Evolutionary conservation across 495 filamentous ascomycete genomes (phyloP), one percentile per base, ranked within the genome.

Genomic region (Aspergillus coremiiformis): DNA sequence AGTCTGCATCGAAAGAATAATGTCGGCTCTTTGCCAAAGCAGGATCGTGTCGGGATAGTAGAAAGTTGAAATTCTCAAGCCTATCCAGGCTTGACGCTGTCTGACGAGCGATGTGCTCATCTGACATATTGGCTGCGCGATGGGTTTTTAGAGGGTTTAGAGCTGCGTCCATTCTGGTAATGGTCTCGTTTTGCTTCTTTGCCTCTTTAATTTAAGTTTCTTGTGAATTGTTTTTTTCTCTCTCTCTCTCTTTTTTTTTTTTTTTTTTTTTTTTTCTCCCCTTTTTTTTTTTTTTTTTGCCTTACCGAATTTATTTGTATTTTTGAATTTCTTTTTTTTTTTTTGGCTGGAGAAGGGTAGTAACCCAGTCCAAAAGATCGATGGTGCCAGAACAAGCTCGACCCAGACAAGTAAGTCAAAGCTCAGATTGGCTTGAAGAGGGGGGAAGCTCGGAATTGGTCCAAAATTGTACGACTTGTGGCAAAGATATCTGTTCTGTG

Each of bases 21-120:
- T 73, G 72, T 30, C 72, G 67, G 47, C 52, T 54, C 58, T 68
- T 71, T 39, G 61, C 60, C 39, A 58, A 8, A 7, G 60, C 52
- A 23, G 67, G 67, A 57, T 74, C 67, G 59, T 67, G 63, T 55
- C 66, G 69, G 53, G 66, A 67, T 49, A 68, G 59, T 41, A 72
- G 57, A 26, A 71, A 72, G 58, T 72, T 73, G 67, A 71, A 71
- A 54, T 72, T 73, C 51, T 72, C 68, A 35, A 73, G 54, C 56
- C 64, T 68, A 55, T 73, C 70, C 48, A 70, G 66, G 53, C 55
- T 60, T 41, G 65, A 61, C 44, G 55, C 59, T 27, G 59, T 39
- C 49, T 60, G 58, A 54, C 44, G 60, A 59, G 63, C 59, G 55
- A 61, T 54, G 44, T 66, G 62, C 57, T 73, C 68, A 57, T 71